Base-by-base conservation (phyloP, 768 basidiomycete species). In the Psilocybe azurescens region DNA sequence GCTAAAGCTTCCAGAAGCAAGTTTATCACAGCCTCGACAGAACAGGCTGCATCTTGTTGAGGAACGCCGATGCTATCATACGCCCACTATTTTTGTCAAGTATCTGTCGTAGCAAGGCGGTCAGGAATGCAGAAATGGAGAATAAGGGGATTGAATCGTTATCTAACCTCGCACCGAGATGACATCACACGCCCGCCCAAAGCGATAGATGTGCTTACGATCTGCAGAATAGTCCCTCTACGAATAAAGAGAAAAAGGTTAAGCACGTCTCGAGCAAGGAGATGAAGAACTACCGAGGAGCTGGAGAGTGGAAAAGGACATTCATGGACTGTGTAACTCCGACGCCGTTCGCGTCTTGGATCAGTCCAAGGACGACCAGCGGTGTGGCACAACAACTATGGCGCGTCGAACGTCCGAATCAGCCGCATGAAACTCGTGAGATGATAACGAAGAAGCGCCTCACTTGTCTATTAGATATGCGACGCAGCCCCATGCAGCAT, bases 391-490 rank as follows among this genome's bases (percentile, higher is more conserved):
- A 87, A 72, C 89, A 89, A 67, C 86, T 88, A 52, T 11, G 55
- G 51, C 48, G 5, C 32, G 16, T 65, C 38, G 13, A 49, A 20
- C 56, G 24, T 11, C 16, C 29, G 56, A 32, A 36, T 30, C 46
- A 61, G 38, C 24, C 50, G 53, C 8, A 10, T 16, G 18, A 57
- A 24, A 29, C 48, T 44, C 16, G 38, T 32, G 48, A 6, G 51
- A 1, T 28, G 49, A 14, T n/a, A 8, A 52, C 24, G 18, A 63
- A 28, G n/a, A 53, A 53, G 24, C 16, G 38, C 73, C 82, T 53
- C 62, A 88, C 88, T 89, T 90, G 74, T 91, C 90, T 48, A 91
- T 85, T 58, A 91, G 77, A 73, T 90, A 90, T 49, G 89, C 86
- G 36, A 91, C 71, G 58, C 88, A 89, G 41, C 87, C 89, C 90